A percentile compares a stretch with the other conserved stretches of the same genome.
Conservation (phyloP, 2,329 filamentous ascomycete species). For the Aspergillus pseudotamarii region DNA sequence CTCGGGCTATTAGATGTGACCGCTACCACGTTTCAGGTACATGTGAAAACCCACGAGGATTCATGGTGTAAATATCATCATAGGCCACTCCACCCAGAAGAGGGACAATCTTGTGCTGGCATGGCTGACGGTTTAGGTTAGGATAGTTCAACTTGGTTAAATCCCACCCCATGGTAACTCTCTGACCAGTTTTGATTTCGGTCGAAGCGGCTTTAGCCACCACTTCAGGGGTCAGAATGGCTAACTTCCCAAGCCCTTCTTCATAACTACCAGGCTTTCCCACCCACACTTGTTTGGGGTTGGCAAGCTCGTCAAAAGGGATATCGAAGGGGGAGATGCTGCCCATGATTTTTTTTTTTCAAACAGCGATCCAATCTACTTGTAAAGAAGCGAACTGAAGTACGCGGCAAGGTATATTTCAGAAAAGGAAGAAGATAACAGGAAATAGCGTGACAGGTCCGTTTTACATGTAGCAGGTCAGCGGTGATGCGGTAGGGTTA, state of each 20-base stretch:
- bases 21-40: neutral
- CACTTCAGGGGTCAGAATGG: conserved; percentile 55
- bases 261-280: conserved; percentile 49
- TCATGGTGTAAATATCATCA: conserved; percentile 55
- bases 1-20: neutral
- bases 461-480: neutral
- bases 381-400: neutral
- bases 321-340: conserved; percentile 27
- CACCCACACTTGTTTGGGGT: conserved; percentile 54
- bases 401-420: neutral
- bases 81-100: conserved; percentile 52
- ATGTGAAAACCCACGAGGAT: conserved; percentile 44
- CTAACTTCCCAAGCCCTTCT: conserved; percentile 57
- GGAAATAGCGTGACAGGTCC: neutral
- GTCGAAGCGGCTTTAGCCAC: conserved; percentile 53
- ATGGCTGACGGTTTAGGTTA: conserved; percentile 55
- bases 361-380: neutral
- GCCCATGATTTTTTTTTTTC: neutral
- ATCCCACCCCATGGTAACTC: conserved; percentile 59
- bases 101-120: conserved; percentile 54
- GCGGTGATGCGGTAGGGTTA: neutral
- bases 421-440: neutral
- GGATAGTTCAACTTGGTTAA: conserved; percentile 59
- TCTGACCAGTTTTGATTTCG: conserved; percentile 55
- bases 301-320: conserved; percentile 51